phyloP scores from a whole-genome alignment of 768 basidiomycete species.

The Panaeolus cyanescens region DNA sequence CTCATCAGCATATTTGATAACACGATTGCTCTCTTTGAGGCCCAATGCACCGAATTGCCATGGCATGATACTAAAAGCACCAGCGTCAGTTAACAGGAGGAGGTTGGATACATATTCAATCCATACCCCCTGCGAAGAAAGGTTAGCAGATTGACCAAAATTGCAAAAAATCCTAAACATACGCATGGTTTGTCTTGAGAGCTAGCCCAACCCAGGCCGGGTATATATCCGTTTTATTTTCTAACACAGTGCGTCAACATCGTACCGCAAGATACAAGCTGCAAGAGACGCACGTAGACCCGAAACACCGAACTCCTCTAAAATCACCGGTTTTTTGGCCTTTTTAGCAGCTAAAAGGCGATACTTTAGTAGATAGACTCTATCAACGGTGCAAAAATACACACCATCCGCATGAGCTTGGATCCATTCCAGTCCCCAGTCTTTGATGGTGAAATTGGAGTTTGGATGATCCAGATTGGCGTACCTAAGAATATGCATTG shows the following conservation, averaged over 20 bases:
- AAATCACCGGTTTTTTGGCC: slow-evolving; percentile 58
- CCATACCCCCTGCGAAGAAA: slow-evolving; percentile 29
- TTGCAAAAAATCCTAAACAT: slow-evolving; percentile 18
- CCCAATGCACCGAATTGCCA: slow-evolving; percentile 59
- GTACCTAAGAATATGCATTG: background rate
- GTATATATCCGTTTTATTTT: slow-evolving; percentile 52
- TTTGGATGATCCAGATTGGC: slow-evolving; percentile 37
- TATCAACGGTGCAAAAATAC: background rate
- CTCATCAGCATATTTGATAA: slow-evolving; percentile 57
- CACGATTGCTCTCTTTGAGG: slow-evolving; percentile 49
- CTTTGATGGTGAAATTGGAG: slow-evolving; percentile 47
- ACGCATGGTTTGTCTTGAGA: slow-evolving; percentile 52
- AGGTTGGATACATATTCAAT: background rate
- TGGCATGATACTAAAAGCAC: slow-evolving; percentile 46
- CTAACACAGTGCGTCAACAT: slow-evolving; percentile 21
- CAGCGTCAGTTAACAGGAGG: background rate
- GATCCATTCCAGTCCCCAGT: slow-evolving; percentile 63
- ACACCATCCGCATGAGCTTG: slow-evolving; percentile 49
- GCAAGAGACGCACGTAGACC: slow-evolving; percentile 37
- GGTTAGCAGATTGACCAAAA: background rate
- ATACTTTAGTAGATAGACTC: background rate
- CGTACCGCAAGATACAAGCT: background rate
- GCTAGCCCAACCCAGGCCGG: slow-evolving; percentile 52
- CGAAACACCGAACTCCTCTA: slow-evolving; percentile 64
- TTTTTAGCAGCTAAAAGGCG: slow-evolving; percentile 44